Evolutionary conservation across 768 basidiomycete genomes (phyloP).

Genomic region (Tylopilus plumbeoviolaceoides): DNA sequence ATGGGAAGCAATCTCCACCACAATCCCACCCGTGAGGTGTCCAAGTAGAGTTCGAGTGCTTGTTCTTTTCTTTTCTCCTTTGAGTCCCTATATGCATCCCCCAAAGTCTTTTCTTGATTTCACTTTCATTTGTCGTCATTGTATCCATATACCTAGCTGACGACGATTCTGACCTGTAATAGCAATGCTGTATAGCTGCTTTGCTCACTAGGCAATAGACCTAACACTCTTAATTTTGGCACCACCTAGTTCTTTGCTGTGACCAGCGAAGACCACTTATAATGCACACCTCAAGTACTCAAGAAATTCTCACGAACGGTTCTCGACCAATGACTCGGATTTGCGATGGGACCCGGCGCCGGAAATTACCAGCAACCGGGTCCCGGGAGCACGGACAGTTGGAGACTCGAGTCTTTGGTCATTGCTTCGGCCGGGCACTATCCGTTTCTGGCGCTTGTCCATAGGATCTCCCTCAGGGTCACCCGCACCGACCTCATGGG

Average conservation of each 20-base stretch:
- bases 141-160: conserved; percentile 31
- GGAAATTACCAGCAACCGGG: conserved; percentile 14
- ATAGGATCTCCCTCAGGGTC: too few species aligned
- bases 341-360: background rate
- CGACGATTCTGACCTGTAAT: conserved; percentile 15
- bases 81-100: conserved; percentile 14
- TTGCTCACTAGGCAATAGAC: conserved; percentile 24
- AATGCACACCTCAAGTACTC: too few species aligned
- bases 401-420: too few species aligned
- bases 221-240: conserved; percentile 26
- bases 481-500: too few species aligned
- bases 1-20: conserved; percentile 28
- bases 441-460: too few species aligned
- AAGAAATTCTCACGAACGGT: conserved; percentile 5
- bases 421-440: too few species aligned
- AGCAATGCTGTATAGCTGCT: conserved; percentile 27
- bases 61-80: conserved; percentile 6
- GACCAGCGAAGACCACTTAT: background rate
- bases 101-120: conserved; percentile 6
- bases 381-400: too few species aligned
- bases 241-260: conserved; percentile 3
- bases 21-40: conserved; percentile 18
- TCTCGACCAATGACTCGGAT: too few species aligned
- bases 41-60: background rate
- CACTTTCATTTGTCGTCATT: conserved; percentile 19